These are phyloP conservation scores for Leishmania martiniquensis DNA, from an alignment of 208 protist genomes.

Conservation along the genomic window DNA sequence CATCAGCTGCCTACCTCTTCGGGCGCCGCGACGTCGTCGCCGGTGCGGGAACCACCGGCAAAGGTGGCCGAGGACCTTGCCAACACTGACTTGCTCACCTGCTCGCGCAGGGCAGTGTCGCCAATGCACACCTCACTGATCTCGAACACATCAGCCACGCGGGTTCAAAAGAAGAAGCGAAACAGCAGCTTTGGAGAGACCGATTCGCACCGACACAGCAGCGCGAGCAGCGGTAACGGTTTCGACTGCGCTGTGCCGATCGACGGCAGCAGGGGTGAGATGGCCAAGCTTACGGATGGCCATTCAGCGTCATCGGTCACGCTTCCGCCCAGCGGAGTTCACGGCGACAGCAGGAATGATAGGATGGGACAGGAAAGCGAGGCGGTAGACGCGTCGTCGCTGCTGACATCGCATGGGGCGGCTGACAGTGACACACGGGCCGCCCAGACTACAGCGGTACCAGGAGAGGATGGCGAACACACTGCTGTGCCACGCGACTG, in stretches of 20 bases:
- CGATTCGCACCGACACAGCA: neutral
- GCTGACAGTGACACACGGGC: neutral
- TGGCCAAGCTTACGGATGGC: neutral
- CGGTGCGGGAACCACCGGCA: neutral
- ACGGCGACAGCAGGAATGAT: neutral
- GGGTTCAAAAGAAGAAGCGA: neutral
- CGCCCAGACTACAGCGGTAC: neutral
- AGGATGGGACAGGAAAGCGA: neutral
- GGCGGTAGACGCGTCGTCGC: neutral
- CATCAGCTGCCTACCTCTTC: constrained; percentile 1
- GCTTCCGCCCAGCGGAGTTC: neutral
- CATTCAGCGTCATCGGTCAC: neutral
- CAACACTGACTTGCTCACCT: neutral
- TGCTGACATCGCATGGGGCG: neutral
- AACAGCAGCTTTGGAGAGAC: neutral
- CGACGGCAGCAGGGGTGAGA: neutral
- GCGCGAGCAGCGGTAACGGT: neutral
- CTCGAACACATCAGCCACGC: neutral
- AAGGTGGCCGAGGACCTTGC: neutral
- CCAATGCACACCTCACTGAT: neutral
- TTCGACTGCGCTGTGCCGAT: neutral
- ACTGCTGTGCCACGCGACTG: neutral
- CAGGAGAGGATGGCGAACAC: neutral
- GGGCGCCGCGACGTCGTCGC: neutral
- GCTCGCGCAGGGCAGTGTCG: neutral